phyloP scores from a whole-genome alignment of 108 stramenopile genomes.

The Skeletonema tropicum region DNA sequence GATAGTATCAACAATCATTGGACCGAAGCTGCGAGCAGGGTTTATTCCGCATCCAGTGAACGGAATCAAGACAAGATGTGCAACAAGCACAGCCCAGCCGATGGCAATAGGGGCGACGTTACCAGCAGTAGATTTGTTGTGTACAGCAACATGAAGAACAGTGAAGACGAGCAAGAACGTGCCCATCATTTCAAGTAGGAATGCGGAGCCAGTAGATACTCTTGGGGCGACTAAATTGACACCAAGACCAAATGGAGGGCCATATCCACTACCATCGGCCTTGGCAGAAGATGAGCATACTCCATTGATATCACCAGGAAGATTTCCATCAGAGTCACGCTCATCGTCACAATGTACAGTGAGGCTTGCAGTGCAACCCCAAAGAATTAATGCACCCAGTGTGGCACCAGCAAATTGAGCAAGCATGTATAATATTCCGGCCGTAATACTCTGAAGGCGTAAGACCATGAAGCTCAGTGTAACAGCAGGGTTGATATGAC shows the following conservation, averaged over 20 bases:
- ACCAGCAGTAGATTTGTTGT: constrained; percentile 19
- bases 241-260: constrained; percentile 56
- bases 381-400: constrained; percentile 29
- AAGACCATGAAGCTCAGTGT: constrained; percentile 38
- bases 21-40: constrained; percentile 65
- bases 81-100: constrained; percentile 46
- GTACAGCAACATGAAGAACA: constrained; percentile 40
- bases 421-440: constrained; percentile 25
- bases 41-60: constrained; percentile 75
- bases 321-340: constrained; percentile 9
- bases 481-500: constrained; percentile 62
- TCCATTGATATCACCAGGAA: constrained; percentile 12
- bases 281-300: too few relatives aligned
- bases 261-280: constrained; percentile 25
- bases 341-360: neutral
- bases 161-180: constrained; percentile 43
- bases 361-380: constrained; percentile 32
- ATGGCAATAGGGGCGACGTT: constrained; percentile 44
- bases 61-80: constrained; percentile 49
- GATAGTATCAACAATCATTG: constrained; percentile 46
- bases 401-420: constrained; percentile 47
- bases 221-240: constrained; percentile 32
- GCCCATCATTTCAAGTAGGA: constrained; percentile 57
- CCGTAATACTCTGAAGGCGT: constrained; percentile 21
- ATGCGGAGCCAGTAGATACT: constrained; percentile 37